Evolutionary conservation across 441 rosid genomes (phyloP).

Genomic region (Jatropha multifida): DNA sequence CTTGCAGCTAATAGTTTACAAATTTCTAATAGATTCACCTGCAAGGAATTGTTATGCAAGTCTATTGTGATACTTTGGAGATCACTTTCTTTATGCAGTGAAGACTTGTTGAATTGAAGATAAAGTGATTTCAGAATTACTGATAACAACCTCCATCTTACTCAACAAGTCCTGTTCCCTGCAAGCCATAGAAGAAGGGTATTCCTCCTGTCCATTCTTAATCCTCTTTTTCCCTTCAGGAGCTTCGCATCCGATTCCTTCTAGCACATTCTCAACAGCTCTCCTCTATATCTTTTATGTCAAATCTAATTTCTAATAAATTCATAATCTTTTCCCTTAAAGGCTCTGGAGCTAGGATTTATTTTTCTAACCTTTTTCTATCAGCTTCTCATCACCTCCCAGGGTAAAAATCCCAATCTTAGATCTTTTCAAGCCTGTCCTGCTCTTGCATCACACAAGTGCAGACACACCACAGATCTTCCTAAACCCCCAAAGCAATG

Average conservation of each 20-base stretch:
- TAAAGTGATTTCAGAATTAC: not conserved
- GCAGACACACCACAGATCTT: not conserved
- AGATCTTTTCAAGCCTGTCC: not conserved
- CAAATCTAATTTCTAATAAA: not conserved
- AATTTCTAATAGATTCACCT: not conserved
- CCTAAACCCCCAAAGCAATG: not conserved
- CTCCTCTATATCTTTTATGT: not conserved
- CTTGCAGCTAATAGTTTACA: conserved; percentile 1
- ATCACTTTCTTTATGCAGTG: not conserved
- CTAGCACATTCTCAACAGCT: not conserved
- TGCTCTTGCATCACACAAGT: not conserved
- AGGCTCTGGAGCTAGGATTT: not conserved
- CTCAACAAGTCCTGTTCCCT: not conserved
- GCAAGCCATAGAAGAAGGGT: not conserved
- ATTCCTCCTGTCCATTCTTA: not conserved
- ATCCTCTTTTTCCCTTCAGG: not conserved
- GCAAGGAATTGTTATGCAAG: not conserved
- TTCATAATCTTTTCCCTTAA: not conserved
- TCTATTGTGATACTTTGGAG: not conserved
- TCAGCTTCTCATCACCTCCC: not conserved
- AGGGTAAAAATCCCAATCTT: not conserved
- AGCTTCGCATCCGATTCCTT: not conserved
- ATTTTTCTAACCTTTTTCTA: not conserved
- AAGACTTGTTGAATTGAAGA: not conserved
- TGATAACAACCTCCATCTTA: not conserved